A percentile compares a stretch with the other conserved stretches of the same genome.
Evolutionary conservation across 495 filamentous ascomycete genomes (phyloP).

Genomic region (Tuber umbilicatum): DNA sequence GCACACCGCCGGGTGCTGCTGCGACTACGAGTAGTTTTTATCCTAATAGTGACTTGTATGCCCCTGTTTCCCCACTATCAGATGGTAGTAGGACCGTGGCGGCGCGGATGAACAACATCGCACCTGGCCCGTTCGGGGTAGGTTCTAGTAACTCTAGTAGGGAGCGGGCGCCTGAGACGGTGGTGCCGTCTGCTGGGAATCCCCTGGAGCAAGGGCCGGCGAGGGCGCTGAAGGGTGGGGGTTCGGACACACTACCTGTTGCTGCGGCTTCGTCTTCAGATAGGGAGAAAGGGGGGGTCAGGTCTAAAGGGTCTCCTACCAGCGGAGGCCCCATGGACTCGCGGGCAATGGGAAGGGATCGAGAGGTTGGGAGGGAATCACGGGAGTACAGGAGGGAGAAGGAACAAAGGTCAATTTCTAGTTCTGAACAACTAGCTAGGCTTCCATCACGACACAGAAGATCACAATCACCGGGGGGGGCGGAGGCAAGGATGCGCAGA

Average conservation of each 20-base stretch:
- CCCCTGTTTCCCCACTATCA: slow-evolving; percentile 47
- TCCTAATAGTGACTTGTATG: slow-evolving; percentile 40
- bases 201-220: slow-evolving; percentile 26
- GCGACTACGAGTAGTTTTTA: slow-evolving; percentile 12
- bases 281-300: slow-evolving; percentile 34
- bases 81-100: slow-evolving; percentile 47
- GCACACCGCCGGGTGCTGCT: slow-evolving; percentile 39
- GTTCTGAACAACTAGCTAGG: slow-evolving; percentile 1
- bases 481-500: slow-evolving; percentile 12
- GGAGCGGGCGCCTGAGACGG: slow-evolving; percentile 26
- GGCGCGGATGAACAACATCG: slow-evolving; percentile 59
- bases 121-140: slow-evolving; percentile 60
- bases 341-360: slow-evolving; percentile 11
- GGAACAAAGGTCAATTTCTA: slow-evolving; percentile 11
- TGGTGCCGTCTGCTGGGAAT: slow-evolving; percentile 10
- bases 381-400: slow-evolving; percentile 9
- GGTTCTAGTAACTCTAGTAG: slow-evolving; percentile 39
- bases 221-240: slow-evolving; percentile 36
- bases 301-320: slow-evolving; percentile 34
- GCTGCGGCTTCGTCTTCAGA: slow-evolving; percentile 7
- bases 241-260: slow-evolving; percentile 20
- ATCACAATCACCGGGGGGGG: slow-evolving; percentile 25
- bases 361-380: slow-evolving; percentile 14
- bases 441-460: slow-evolving; percentile 15
- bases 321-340: slow-evolving; percentile 28